A percentile compares a stretch with the other conserved stretches of the same genome.
Evolutionary conservation across 192 early-diverging fungal genomes (phyloP).

Genomic region (Coemansia sp.): DNA sequence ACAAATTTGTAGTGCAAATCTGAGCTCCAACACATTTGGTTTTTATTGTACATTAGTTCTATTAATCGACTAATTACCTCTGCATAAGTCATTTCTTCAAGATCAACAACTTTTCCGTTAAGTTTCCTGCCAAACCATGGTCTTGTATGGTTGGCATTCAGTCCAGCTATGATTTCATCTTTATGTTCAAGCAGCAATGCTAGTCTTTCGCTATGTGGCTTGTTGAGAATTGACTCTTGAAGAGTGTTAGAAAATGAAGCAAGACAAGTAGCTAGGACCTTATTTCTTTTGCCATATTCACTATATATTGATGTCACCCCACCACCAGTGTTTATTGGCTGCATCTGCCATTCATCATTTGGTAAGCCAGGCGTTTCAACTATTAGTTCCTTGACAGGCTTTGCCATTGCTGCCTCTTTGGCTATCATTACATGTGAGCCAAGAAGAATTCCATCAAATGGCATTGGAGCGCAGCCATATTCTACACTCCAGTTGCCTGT

Average conservation of each 20-base stretch:
- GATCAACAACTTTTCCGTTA: constrained; percentile 66
- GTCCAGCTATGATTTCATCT: constrained; percentile 82
- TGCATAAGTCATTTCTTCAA: too few species aligned
- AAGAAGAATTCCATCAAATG: too few species aligned
- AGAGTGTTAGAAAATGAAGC: constrained; percentile 77
- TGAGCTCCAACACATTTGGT: constrained; percentile 80
- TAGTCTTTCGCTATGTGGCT: constrained; percentile 80
- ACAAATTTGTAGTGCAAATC: constrained; percentile 64
- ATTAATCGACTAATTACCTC: constrained; percentile 82
- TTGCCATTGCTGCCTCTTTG: constrained; percentile 78
- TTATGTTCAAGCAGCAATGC: constrained; percentile 64
- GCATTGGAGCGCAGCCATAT: constrained; percentile 88
- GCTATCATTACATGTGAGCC: constrained; percentile 98
- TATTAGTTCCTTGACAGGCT: constrained; percentile 82
- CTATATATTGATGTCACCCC: constrained; percentile 85
- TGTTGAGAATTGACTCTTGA: constrained; percentile 73
- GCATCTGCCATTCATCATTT: constrained; percentile 74
- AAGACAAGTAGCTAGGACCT: constrained; percentile 86
- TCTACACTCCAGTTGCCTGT: constrained; percentile 87
- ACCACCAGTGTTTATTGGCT: constrained; percentile 75
- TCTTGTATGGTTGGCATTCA: constrained; percentile 89
- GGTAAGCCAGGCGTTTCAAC: constrained; percentile 75
- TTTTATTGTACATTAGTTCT: constrained; percentile 73
- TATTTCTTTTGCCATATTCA: constrained; percentile 91
- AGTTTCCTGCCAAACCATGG: constrained; percentile 90